Base-by-base conservation (phyloP, 2,329 filamentous ascomycete genomes). In the Pyrenophora graminea region DNA sequence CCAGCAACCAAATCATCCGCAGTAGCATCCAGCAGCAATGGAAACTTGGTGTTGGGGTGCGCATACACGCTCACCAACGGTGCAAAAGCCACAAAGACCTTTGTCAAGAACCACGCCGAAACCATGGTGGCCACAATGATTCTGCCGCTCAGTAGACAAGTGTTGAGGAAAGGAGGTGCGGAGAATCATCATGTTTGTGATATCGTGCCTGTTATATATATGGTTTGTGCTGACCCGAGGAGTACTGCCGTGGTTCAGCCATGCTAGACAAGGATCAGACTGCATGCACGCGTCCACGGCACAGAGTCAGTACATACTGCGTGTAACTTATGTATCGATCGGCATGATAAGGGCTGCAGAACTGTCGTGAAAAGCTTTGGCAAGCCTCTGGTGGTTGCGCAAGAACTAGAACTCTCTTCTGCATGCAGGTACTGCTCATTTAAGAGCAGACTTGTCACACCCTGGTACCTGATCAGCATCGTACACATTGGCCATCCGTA, bases 1-100 rank as follows among this genome's bases (percentile, higher is more conserved):
- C 82, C 82, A 34, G 67, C 61, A 21, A 74, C 68, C 18, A 85
- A 70, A 19, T 83, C 77, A 38, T 83, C 80, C 2, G 75, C 73
- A 0, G 78, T 80, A 10, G 77, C 81, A 58, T 83, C 76, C 15
- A 82, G 70, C 25, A 85, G 68, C 6, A 58, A 60, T 5, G 77
- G 77, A 5, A 64, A 43, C n/a, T 36, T 23, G 25, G 44, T 53
- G 4, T 53, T 45, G 53, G 57, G 57, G 19, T 57, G 59, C 18
- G 58, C 60, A 25, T 42, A 50, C 0, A 63, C 61, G 12, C 18
- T 54, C 17, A 49, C 50, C 27, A 65, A 39, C 8, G 61, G 63
- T 48, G 58, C 57, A 43, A 65, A 55, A n/a, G 53, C 53, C 38
- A 60, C 56, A 30, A 63, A 51, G n/a, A 43, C 44, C 39, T 55